Evolutionary conservation across 2,329 filamentous ascomycete genomes (phyloP).

Genomic region (Sclerotinia sclerotiorum): DNA sequence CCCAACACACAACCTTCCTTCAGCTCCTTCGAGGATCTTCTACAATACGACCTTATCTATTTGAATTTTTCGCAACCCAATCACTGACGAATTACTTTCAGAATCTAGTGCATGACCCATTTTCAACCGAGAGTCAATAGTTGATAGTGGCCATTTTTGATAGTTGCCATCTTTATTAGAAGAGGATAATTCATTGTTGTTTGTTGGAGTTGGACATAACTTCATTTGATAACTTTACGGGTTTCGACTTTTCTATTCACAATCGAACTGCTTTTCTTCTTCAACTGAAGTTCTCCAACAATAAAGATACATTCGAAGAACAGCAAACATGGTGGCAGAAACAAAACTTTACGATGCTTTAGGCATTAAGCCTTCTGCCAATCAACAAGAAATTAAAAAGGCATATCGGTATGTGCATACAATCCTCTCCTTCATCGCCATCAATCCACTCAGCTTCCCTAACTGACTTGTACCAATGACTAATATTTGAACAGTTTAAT

Average conservation of each 20-base stretch:
- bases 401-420: constrained; percentile 69
- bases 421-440: neutral
- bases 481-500: constrained; percentile 61
- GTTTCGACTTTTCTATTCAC: no score
- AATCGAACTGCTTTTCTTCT: neutral
- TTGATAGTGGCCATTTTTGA: neutral
- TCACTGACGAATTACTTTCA: constrained; percentile 18
- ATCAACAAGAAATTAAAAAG: constrained; percentile 96
- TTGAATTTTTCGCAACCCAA: constrained; percentile 1
- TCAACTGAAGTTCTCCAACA: neutral
- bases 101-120: neutral
- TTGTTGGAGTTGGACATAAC: neutral
- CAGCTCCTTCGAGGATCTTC: constrained; percentile 5
- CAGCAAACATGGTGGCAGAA: constrained; percentile 78
- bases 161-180: neutral
- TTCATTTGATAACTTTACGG: neutral
- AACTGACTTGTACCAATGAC: constrained; percentile 7
- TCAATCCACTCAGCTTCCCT: constrained; percentile 8
- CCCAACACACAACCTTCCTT: neutral
- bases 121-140: neutral
- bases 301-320: neutral
- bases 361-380: constrained; percentile 72
- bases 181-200: neutral
- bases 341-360: constrained; percentile 93
- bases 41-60: constrained; percentile 9